These are phyloP conservation scores for Gastrolobium villosum DNA, from an alignment of 306 rosid species.

Conservation along the genomic window DNA sequence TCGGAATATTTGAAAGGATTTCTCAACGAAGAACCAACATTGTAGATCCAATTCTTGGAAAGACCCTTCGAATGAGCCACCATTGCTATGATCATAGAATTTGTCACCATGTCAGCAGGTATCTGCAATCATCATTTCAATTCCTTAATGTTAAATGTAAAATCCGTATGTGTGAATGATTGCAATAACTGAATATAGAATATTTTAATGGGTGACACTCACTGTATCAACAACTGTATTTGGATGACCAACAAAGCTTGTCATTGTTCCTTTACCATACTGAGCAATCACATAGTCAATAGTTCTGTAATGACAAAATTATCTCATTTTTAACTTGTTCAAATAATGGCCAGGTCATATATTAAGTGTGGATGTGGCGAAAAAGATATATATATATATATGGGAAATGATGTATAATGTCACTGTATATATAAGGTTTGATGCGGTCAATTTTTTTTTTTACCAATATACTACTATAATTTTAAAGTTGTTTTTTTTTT, in stretches of 20 bases:
- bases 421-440: no score
- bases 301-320: constrained; percentile 34
- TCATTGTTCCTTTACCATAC: constrained; percentile 48
- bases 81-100: constrained; percentile 52
- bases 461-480: no score
- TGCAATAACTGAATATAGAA: background rate
- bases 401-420: no score
- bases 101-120: constrained; percentile 61
- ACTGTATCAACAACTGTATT: constrained; percentile 32
- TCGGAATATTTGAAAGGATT: constrained; percentile 41
- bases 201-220: background rate
- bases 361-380: no score
- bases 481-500: no score
- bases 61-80: constrained; percentile 34
- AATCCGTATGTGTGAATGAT: no score
- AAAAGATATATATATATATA: no score
- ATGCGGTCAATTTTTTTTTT: no score
- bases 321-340: background rate
- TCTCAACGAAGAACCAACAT: constrained; percentile 52
- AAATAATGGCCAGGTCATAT: background rate
- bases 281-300: constrained; percentile 41
- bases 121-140: constrained; percentile 48
- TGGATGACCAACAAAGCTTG: constrained; percentile 46
- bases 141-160: background rate
- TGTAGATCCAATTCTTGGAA: constrained; percentile 31